Conservation (phyloP, 2,329 filamentous ascomycete genomes). For the Tolypocladium ovalisporum region DNA sequence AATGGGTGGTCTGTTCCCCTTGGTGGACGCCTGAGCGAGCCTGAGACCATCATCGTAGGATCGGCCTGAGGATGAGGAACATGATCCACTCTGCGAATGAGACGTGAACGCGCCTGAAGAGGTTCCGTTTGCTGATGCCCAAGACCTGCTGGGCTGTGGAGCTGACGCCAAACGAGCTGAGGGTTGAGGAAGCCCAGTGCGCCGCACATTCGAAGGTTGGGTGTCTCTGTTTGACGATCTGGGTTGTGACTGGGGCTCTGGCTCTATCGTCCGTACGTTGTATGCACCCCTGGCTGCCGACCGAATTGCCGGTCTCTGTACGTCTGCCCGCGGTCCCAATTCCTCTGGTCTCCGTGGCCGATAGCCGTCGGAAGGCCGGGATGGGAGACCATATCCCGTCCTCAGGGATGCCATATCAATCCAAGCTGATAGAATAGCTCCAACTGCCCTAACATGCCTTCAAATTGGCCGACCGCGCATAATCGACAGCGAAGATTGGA, state of each 20-base stretch:
- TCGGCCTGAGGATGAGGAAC: slow-evolving; percentile 21
- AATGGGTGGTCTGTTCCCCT: slow-evolving; percentile 33
- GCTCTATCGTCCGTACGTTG: slow-evolving; percentile 6
- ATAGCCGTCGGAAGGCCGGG: slow-evolving; percentile 25
- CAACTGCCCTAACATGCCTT: slow-evolving; percentile 2
- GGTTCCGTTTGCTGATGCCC: slow-evolving; percentile 24
- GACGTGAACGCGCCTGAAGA: slow-evolving; percentile 18
- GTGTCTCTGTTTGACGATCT: slow-evolving; percentile 11
- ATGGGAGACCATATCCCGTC: slow-evolving; percentile 27
- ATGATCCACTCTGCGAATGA: slow-evolving; percentile 20
- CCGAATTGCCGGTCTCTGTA: slow-evolving; percentile 13
- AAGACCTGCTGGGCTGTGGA: slow-evolving; percentile 32
- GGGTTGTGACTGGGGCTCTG: slow-evolving; percentile 6
- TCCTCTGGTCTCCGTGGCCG: slow-evolving; percentile 17
- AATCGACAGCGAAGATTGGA: not conserved
- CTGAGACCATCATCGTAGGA: slow-evolving; percentile 15
- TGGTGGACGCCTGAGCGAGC: not conserved
- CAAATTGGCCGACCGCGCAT: not conserved
- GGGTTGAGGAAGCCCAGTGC: slow-evolving; percentile 14
- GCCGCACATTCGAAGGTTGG: slow-evolving; percentile 11
- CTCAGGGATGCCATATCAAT: slow-evolving; percentile 32
- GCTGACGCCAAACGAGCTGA: slow-evolving; percentile 15
- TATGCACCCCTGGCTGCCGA: slow-evolving; percentile 11
- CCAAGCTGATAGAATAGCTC: slow-evolving; percentile 8
- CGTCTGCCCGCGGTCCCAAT: slow-evolving; percentile 6